phyloP scores from a whole-genome alignment of 768 basidiomycete genomes.

The Suillus paluster region DNA sequence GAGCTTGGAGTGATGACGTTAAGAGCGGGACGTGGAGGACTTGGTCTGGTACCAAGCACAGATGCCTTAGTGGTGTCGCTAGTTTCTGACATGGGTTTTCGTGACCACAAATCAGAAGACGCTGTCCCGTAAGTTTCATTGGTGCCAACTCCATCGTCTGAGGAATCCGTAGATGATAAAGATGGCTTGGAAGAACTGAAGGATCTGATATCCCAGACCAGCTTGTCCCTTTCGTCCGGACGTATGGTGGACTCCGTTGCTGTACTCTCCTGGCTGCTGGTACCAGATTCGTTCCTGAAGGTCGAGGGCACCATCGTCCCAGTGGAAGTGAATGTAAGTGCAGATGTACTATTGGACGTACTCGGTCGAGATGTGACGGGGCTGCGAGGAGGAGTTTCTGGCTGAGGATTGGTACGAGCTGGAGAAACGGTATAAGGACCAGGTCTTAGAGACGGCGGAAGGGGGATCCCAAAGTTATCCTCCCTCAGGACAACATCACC shows the following conservation, averaged over 20 bases:
- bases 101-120: conserved; percentile 36
- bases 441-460: conserved; percentile 32
- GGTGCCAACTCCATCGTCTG: conserved; percentile 26
- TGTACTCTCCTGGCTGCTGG: conserved; percentile 35
- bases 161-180: conserved; percentile 14
- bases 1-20: conserved; percentile 34
- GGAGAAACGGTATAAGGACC: conserved; percentile 28
- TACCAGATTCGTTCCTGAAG: conserved; percentile 28
- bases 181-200: too few species aligned
- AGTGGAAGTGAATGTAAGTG: conserved; percentile 29
- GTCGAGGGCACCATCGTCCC: conserved; percentile 28
- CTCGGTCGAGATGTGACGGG: conserved; percentile 54
- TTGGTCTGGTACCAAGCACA: conserved; percentile 9
- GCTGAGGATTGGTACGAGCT: conserved; percentile 36
- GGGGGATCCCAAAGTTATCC: conserved; percentile 29
- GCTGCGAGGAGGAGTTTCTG: conserved; percentile 64
- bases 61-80: conserved; percentile 19
- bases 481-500: conserved; percentile 35
- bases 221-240: conserved; percentile 35
- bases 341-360: conserved; percentile 37
- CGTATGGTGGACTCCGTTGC: conserved; percentile 37
- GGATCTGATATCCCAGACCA: conserved; percentile 33
- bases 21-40: conserved; percentile 30
- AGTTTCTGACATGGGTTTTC: conserved; percentile 33
- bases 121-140: conserved; percentile 35